These are phyloP conservation scores for Aspergillus tubingensis DNA, from an alignment of 2,329 filamentous ascomycete species.

Conservation along the genomic window DNA sequence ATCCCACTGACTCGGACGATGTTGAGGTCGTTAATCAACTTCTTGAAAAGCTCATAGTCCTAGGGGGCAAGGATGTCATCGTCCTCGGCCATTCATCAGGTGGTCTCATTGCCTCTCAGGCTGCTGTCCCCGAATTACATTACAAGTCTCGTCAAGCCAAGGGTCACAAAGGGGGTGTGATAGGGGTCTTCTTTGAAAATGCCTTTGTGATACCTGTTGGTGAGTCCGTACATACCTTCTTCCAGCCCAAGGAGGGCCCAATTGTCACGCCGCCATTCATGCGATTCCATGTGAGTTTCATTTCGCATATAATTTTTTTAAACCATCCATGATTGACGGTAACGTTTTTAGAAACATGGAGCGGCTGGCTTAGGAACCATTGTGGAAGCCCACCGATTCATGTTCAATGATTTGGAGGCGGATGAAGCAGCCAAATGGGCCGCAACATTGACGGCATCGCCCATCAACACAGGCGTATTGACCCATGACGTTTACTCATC, in stretches of 20 bases:
- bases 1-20: constrained; percentile 6
- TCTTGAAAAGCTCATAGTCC: not conserved
- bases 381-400: constrained; percentile 25
- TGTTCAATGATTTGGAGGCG: constrained; percentile 16
- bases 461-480: constrained; percentile 28
- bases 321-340: not conserved
- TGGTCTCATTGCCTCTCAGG: constrained; percentile 38
- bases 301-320: too few relatives aligned
- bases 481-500: constrained; percentile 34
- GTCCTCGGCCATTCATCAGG: constrained; percentile 35
- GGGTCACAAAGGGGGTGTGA: constrained; percentile 25
- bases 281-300: not conserved
- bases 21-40: not conserved
- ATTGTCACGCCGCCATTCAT: not conserved
- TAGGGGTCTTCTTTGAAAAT: constrained; percentile 33
- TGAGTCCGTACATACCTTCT: constrained; percentile 33
- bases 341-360: not conserved
- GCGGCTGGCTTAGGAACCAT: not conserved
- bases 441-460: constrained; percentile 29
- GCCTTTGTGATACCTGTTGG: constrained; percentile 35
- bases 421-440: constrained; percentile 28
- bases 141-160: constrained; percentile 17
- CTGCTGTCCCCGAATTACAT: constrained; percentile 31
- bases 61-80: constrained; percentile 31
- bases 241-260: constrained; percentile 28